Base-by-base conservation (phyloP, 2,329 filamentous ascomycete species). In the Bisporella sp. region DNA sequence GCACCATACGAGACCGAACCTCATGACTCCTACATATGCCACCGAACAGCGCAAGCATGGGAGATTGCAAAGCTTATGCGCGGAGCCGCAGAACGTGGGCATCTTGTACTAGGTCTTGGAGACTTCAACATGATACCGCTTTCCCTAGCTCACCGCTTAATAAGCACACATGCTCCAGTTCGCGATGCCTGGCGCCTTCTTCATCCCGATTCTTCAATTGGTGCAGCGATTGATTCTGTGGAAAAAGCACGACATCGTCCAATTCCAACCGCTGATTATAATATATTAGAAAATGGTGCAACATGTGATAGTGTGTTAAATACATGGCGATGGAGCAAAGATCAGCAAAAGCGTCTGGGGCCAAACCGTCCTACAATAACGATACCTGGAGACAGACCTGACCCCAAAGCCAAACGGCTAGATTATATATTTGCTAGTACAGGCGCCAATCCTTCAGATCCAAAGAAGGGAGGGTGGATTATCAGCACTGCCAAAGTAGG, bases 111-210 rank as follows among this genome's bases (percentile, higher is more conserved):
- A 41, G 91, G 84, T 5, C 73, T 96, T 48, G 93, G 93, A 30
- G 93, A 97, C 71, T 96, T 97, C 73, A 97, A 97, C 71, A 95
- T 96, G 86, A 74, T 89, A n/a, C 93, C 93, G 1, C 70, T 85
- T 40, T 95, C 89, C 30, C 80, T 96, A 54, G 85, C 87, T 32
- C 89, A 97, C 70, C 80, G 83, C 48, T 76, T 97, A 57, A 84
- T 99, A 59, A 87, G 85, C 51, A 81, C 83, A 4, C 84, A 90
- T 63, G 82, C 85, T 7, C 84, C 85, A 11, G 84, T 95, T 31
- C 78, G 78, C 42, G 93, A 99, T 65, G 82, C 83, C 28, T 99
- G 93, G 93, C 81, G 87, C 49, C 77, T 87, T 31, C 68, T 95
- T 21, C 86, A 95, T 66, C 92, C 93, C 0, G 79, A 91, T 53